Evolutionary conservation across 768 basidiomycete genomes (phyloP), one percentile per base, ranked within the genome.

Genomic region (Lactifluus hygrophoroides): DNA sequence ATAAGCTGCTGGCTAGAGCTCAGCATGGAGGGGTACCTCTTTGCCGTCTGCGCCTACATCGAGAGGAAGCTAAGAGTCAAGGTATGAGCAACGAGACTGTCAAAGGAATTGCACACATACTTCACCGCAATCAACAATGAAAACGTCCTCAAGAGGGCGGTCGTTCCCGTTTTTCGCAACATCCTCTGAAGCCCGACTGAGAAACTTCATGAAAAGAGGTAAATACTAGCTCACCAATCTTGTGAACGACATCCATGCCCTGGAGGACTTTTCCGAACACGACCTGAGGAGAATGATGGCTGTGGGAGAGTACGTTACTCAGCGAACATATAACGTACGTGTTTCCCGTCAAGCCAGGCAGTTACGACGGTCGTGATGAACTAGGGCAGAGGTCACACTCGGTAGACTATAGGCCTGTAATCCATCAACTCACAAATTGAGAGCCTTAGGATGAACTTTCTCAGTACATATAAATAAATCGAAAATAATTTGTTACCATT

Each of bases 181-280:
- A 62, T 84, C 76, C 76, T 96, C 91, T 91, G 69, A 16, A 62
- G 2, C n/a, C 43, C n/a, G 16, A 21, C 21, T 68, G 42, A 69
- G 66, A 21, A 27, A 8, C 28, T 11, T 28, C 58, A 61, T 23
- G 37, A 52, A 14, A 16, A 27, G 30, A 28, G 35, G n/a, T 30
- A 43, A 34, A 23, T 13, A n/a, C 4, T n/a, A 32, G 68, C 79
- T 44, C 25, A 90, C 90, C 89, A 56, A 98, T 92, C 10, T 73
- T 71, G 58, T 75, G 69, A 37, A 98, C 78, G 56, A 98, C 74
- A 62, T 94, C 88, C 89, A 95, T 89, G 48, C 95, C 95, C 58
- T 96, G 91, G 34, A 96, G 59, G 51, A 97, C 89, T 65, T 83
- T 84, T 52, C 95, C 95, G 63, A 97, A 96, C 38, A 97, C 94